Evolutionary conservation across 78 protist species (phyloP).

Genomic region (Dictyostelium firmibasis): DNA sequence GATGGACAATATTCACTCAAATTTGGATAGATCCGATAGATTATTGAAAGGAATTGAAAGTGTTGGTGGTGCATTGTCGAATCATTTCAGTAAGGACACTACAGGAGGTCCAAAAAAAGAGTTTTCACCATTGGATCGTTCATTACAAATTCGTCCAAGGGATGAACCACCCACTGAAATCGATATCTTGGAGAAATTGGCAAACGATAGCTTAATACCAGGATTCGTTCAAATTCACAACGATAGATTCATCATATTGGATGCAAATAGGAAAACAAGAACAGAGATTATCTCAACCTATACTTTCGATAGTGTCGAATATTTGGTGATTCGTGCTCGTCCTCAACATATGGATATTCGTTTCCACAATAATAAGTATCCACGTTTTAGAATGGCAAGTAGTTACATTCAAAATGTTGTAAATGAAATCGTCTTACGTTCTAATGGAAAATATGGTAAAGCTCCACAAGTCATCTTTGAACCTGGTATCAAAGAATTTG

Average conservation of each 20-base stretch:
- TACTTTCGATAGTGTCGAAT: conserved; percentile 1
- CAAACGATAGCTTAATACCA: conserved; percentile 36
- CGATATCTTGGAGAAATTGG: conserved; percentile 63
- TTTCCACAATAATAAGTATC: conserved; percentile 11
- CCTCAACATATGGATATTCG: conserved; percentile 69
- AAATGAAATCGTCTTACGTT: conserved; percentile 47
- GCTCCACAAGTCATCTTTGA: conserved; percentile 65
- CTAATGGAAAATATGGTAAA: conserved; percentile 48
- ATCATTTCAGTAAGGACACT: conserved; percentile 29
- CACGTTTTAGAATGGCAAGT: conserved; percentile 31
- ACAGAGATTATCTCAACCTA: background rate
- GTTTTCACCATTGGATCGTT: conserved; percentile 22
- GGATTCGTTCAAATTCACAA: conserved; percentile 22
- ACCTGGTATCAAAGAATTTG: conserved; percentile 63
- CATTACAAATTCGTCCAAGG: conserved; percentile 20
- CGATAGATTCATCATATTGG: conserved; percentile 55
- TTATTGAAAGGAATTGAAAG: conserved; percentile 67
- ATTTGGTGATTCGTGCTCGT: conserved; percentile 48
- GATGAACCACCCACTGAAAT: conserved; percentile 68
- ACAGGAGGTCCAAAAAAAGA: background rate
- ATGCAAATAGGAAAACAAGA: conserved; percentile 34
- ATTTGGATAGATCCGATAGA: conserved; percentile 40
- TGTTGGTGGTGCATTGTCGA: conserved; percentile 35
- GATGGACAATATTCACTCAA: conserved; percentile 57
- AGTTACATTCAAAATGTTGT: conserved; percentile 70